Evolutionary conservation across 2,329 filamentous ascomycete genomes (phyloP).

Genomic region (Aureobasidium sp.): DNA sequence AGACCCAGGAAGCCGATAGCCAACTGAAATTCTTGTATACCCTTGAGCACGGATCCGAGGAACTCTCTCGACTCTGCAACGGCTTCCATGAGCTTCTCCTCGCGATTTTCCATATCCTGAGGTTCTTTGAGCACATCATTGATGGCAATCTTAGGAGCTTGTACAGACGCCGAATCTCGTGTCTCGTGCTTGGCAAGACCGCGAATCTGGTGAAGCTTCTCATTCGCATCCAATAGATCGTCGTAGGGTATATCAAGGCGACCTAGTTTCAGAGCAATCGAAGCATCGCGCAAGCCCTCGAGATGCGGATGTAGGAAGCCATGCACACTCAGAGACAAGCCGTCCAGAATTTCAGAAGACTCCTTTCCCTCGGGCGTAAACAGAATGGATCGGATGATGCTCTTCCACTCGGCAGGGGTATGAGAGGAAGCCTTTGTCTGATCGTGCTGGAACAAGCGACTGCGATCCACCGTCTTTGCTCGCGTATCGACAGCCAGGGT

Average conservation of each 20-base stretch:
- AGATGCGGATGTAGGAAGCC: conserved; percentile 79
- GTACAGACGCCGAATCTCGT: conserved; percentile 26
- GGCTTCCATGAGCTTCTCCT: conserved; percentile 70
- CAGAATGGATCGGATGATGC: conserved; percentile 75
- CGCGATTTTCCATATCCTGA: conserved; percentile 62
- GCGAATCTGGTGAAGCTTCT: conserved; percentile 46
- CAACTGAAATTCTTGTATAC: conserved; percentile 94
- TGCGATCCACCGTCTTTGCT: conserved; percentile 82
- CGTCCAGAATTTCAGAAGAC: conserved; percentile 80
- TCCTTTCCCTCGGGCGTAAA: conserved; percentile 82
- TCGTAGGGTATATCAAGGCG: conserved; percentile 87
- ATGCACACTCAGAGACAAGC: conserved; percentile 81
- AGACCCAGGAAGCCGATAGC: conserved; percentile 86
- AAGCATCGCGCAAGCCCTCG: conserved; percentile 82
- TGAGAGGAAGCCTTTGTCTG: conserved; percentile 57
- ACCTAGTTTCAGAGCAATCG: conserved; percentile 83
- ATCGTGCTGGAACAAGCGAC: conserved; percentile 78
- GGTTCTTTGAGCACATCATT: conserved; percentile 32
- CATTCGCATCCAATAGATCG: conserved; percentile 62
- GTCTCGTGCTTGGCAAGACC: conserved; percentile 23
- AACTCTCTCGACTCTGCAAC: conserved; percentile 93
- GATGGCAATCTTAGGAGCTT: conserved; percentile 23
- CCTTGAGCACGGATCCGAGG: conserved; percentile 77
- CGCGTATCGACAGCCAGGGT: conserved; percentile 86
- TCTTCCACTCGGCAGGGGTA: conserved; percentile 87